Evolutionary conservation across 192 early-diverging fungal genomes (phyloP).

Genomic region (Linnemannia elongata): DNA sequence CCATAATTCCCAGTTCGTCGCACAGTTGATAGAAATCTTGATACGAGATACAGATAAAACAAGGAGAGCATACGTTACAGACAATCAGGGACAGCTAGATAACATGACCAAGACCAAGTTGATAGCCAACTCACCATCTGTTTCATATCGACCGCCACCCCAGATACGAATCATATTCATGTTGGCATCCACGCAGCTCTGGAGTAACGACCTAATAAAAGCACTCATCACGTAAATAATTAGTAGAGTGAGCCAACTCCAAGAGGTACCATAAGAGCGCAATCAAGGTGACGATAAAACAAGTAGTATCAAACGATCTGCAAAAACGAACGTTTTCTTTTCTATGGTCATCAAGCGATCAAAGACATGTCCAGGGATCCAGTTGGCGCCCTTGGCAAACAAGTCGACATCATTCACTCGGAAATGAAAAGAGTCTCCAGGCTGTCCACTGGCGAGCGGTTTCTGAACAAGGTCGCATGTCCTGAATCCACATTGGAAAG

Average conservation of each 20-base stretch:
- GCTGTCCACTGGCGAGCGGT: conserved; percentile 17
- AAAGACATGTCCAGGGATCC: conserved; percentile 73
- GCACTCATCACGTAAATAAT: neutral
- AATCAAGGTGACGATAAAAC: neutral
- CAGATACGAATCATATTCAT: conserved; percentile 74
- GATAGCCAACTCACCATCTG: conserved; percentile 21
- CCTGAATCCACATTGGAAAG: conserved; percentile 51
- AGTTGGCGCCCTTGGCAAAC: conserved; percentile 66
- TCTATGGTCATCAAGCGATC: conserved; percentile 34
- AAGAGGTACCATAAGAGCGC: neutral
- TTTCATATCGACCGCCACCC: conserved; percentile 67
- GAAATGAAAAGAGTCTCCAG: conserved; percentile 64
- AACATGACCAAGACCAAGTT: neutral
- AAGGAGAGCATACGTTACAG: neutral
- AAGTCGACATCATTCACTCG: conserved; percentile 60
- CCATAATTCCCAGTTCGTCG: conserved; percentile 68
- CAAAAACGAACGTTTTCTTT: conserved; percentile 23
- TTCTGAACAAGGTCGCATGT: conserved; percentile 47
- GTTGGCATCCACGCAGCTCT: conserved; percentile 58
- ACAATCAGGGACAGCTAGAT: neutral
- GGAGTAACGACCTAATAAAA: conserved; percentile 34
- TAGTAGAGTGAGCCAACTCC: neutral
- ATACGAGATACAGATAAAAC: neutral
- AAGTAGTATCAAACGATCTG: neutral
- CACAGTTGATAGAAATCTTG: conserved; percentile 64